Evolutionary conservation across 495 filamentous ascomycete genomes (phyloP), one percentile per base, ranked within the genome.

Genomic region (Aspergillus affinis): DNA sequence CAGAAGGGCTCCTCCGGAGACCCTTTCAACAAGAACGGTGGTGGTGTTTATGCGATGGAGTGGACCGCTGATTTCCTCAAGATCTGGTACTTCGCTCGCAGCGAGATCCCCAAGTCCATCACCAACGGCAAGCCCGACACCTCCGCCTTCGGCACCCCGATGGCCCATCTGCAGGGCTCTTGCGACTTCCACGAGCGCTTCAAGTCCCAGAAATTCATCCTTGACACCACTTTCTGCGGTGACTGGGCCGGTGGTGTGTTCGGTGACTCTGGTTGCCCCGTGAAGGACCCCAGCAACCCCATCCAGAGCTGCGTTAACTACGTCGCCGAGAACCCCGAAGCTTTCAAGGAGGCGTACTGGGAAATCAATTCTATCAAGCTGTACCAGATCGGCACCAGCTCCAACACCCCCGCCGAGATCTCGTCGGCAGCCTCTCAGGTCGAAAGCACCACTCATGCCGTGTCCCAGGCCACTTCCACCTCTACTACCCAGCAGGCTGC

Each of bases 171-270:
- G 68, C 64, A 81, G 44, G 85, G 83, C 15, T 72, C 75, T 36
- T 96, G 93, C 72, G 70, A 89, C 61, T 85, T 96, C 57, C 71
- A 82, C 55, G 66, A 69, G 3, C 78, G 85, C 53, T 96, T 97
- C 79, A 78, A 76, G 60, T 68, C 87, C 48, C 87, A 94, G 72
- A 81, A 83, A 13, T 88, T 96, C 53, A 80, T 95, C 57, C 86
- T 96, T 68, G 84, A 98, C 72, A 89, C 86, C 0, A 89, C 87
- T 1, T 92, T 97, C 75, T 97, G 93, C 72, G 93, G 93, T 44
- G 86, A 91, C 61, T 97, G 90, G 90, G 92, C 92, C 18, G 93
- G 90, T 36, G 77, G 82, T 50, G 82, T 84, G 0, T 81, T 68
- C 44, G 70, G 68, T 13, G 48, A 67, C 18, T 76, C 74, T 13